A percentile compares a stretch with the other conserved stretches of the same genome.
These are phyloP conservation scores for Phylloboletellus chloephorus DNA, from an alignment of 1,284 basidiomycete species.

Conservation along the genomic window DNA sequence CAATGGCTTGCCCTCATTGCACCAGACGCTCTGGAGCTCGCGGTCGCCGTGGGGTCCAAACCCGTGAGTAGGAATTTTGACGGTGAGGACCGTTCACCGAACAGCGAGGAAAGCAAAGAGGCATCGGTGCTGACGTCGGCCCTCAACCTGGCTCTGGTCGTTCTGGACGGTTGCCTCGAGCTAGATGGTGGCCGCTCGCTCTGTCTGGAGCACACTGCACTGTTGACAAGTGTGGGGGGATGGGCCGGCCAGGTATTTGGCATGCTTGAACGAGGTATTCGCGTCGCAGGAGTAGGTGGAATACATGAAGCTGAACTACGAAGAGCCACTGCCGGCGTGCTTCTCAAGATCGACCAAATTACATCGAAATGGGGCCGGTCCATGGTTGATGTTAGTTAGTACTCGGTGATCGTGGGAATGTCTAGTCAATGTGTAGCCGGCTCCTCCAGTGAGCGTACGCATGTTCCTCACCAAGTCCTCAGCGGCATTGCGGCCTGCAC, in stretches of 20 bases:
- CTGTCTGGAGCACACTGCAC: conserved; percentile 64
- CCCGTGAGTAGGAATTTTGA: conserved; percentile 42
- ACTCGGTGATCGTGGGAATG: conserved; percentile 16
- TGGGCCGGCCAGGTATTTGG: conserved; percentile 76
- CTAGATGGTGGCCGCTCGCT: conserved; percentile 73
- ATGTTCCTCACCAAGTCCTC: conserved; percentile 24
- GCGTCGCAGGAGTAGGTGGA: conserved; percentile 63
- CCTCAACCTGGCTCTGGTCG: conserved; percentile 72
- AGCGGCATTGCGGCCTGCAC: conserved; percentile 17
- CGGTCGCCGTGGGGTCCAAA: conserved; percentile 66
- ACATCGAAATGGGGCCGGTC: conserved; percentile 71
- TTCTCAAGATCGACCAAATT: conserved; percentile 76
- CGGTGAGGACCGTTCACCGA: conserved; percentile 26
- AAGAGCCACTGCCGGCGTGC: conserved; percentile 71
- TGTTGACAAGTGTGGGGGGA: conserved; percentile 71
- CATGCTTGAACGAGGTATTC: conserved; percentile 59
- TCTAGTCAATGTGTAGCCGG: background rate
- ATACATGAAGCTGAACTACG: conserved; percentile 52
- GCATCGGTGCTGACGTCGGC: conserved; percentile 69
- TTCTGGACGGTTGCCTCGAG: conserved; percentile 71
- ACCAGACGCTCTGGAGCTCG: conserved; percentile 78
- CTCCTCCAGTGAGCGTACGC: conserved; percentile 3
- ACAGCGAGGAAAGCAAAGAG: conserved; percentile 40
- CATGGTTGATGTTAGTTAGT: conserved; percentile 45
- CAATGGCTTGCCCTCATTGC: conserved; percentile 77